Evolutionary conservation across 495 filamentous ascomycete genomes (phyloP), one percentile per base, ranked within the genome.

Genomic region (Apiosordaria backusii): DNA sequence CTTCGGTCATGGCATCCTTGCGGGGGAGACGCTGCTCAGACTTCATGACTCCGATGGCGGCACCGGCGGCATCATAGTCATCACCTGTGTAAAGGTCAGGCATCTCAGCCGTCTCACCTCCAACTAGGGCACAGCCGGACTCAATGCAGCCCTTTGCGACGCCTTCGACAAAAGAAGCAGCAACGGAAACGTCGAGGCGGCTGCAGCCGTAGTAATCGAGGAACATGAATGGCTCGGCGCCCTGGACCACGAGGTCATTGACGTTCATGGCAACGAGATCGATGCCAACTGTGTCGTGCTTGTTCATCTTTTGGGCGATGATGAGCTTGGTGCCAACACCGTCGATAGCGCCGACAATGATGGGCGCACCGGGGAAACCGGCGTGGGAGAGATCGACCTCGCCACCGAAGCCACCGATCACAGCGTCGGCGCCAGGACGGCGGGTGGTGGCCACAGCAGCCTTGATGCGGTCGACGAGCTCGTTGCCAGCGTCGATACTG

Each of bases 241-340:
- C 95, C 78, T 97, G 93, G 16, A 97, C 95, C 55, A 98, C 88
- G 0, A 98, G 84, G 78, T 98, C 95, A 78, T 99, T 98, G 73
- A 97, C 95, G 76, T 96, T 96, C 96, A 98, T 98, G 68, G 95
- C 95, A 2, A 98, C 96, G 15, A 99, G 85, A 75, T 99, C 95
- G 71, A 98, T 92, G 68, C 92, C 94, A 15, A 98, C 92, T 4
- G 92, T 96, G 77, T 91, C 87, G 79, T 97, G 93, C 79, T 97
- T 91, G 61, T 87, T 83, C 72, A 94, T 89, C 4, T 87, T 86
- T 73, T 95, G 92, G 7, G 95, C 96, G 70, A 98, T 90, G 81
- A 93, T 94, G 67, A 97, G 88, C 80, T 98, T 98, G 27, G 95
- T 99, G 52, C 95, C 95, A 19, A 99, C 91, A 62, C 95, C 95